phyloP scores from a whole-genome alignment of 768 basidiomycete species.

The Albatrellus ellisii region DNA sequence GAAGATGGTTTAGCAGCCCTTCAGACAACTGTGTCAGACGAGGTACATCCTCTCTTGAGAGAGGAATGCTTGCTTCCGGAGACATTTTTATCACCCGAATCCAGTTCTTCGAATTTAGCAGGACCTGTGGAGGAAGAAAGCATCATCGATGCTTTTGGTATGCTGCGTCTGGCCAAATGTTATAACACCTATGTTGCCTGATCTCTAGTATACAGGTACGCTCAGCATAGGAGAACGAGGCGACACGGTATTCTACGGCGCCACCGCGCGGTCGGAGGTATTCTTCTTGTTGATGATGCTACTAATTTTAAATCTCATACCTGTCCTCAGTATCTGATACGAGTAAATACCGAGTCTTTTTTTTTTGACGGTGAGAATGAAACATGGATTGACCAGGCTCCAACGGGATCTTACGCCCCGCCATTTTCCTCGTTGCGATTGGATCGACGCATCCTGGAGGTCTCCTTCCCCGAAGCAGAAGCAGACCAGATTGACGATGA shows the following conservation, averaged over 20 bases:
- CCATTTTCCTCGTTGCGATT: constrained; percentile 8
- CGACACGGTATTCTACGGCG: constrained; percentile 44
- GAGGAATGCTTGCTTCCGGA: background rate
- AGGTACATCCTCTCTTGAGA: constrained; percentile 8
- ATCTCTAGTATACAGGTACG: constrained; percentile 28
- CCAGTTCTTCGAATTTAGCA: background rate
- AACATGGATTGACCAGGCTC: background rate
- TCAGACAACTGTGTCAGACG: constrained; percentile 9
- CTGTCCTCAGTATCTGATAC: constrained; percentile 47
- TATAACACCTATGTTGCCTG: background rate
- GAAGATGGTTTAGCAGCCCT: constrained; percentile 8
- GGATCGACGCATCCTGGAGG: constrained; percentile 8
- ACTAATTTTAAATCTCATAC: background rate
- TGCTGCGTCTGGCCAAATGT: background rate
- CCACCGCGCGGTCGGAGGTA: constrained; percentile 59
- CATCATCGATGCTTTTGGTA: constrained; percentile 38
- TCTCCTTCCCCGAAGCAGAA: constrained; percentile 12
- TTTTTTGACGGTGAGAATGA: background rate
- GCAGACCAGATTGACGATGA: constrained; percentile 9
- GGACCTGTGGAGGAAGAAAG: constrained; percentile 18
- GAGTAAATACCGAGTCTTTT: constrained; percentile 9
- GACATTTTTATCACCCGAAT: background rate
- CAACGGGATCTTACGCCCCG: background rate
- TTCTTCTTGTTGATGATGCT: too few species aligned
- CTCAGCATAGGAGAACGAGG: constrained; percentile 42